phyloP scores from a whole-genome alignment of 177 flowering plant species.

The Vitis hybrid region DNA sequence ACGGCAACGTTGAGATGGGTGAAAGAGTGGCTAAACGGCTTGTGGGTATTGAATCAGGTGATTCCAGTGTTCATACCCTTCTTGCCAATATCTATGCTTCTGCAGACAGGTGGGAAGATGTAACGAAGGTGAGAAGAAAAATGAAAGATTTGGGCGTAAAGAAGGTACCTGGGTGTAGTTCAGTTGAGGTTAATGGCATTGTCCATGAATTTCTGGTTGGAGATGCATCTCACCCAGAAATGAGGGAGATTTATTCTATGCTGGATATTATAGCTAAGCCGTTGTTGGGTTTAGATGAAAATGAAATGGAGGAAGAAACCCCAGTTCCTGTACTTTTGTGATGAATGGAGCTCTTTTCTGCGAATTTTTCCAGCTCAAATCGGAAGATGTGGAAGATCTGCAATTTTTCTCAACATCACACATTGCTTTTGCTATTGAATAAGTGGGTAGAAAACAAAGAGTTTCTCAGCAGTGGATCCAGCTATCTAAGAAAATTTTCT shows the following conservation, averaged over 20 bases:
- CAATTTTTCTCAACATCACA: too few relatives aligned
- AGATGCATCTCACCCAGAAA: constrained; percentile 45
- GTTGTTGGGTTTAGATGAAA: constrained; percentile 22
- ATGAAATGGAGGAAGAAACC: constrained; percentile 8
- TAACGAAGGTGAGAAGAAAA: constrained; percentile 52
- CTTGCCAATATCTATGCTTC: constrained; percentile 77
- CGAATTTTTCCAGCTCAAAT: too few relatives aligned
- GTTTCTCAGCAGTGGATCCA: too few relatives aligned
- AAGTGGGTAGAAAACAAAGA: too few relatives aligned
- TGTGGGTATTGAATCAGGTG: constrained; percentile 34
- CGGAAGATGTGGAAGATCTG: too few relatives aligned
- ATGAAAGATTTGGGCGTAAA: constrained; percentile 60
- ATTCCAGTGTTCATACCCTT: constrained; percentile 62
- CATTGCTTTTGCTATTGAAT: too few relatives aligned
- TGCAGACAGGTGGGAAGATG: constrained; percentile 73
- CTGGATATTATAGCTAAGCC: constrained; percentile 27
- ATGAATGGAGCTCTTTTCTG: not conserved
- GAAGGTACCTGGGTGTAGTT: constrained; percentile 79
- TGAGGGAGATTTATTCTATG: constrained; percentile 32
- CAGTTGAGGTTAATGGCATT: constrained; percentile 56
- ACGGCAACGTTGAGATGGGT: constrained; percentile 65
- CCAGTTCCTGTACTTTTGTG: constrained; percentile 1
- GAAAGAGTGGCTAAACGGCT: constrained; percentile 51
- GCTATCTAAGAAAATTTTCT: too few relatives aligned
- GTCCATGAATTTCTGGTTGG: constrained; percentile 61